These are phyloP conservation scores for Chaetomium fimeti DNA, from an alignment of 495 filamentous ascomycete species.

Conservation along the genomic window DNA sequence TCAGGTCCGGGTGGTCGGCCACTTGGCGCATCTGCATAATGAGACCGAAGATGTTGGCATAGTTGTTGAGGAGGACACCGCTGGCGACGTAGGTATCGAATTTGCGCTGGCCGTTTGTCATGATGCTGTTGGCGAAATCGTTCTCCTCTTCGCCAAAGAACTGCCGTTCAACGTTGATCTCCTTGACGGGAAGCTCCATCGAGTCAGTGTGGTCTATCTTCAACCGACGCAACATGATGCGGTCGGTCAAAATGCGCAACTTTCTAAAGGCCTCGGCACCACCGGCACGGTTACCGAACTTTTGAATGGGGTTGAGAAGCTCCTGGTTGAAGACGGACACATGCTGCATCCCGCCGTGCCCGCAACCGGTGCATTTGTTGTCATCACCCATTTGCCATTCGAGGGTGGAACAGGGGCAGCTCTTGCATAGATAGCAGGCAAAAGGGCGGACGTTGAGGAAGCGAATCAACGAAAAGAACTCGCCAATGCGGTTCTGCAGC, in stretches of 20 bases:
- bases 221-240: constrained; percentile 90
- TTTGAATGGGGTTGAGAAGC: constrained; percentile 76
- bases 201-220: constrained; percentile 88
- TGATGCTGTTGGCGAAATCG: constrained; percentile 93
- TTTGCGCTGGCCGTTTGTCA: constrained; percentile 78
- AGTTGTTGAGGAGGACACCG: constrained; percentile 95
- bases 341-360: constrained; percentile 71
- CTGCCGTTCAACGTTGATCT: constrained; percentile 85
- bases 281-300: constrained; percentile 48
- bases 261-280: constrained; percentile 72
- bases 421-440: constrained; percentile 87
- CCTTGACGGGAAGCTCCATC: constrained; percentile 94
- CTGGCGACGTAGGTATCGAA: constrained; percentile 95
- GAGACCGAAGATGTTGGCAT: constrained; percentile 82
- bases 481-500: constrained; percentile 92
- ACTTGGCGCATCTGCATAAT: constrained; percentile 98
- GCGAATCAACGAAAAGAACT: constrained; percentile 91
- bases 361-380: constrained; percentile 65
- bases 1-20: constrained; percentile 91
- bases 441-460: constrained; percentile 87
- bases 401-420: constrained; percentile 72
- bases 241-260: constrained; percentile 78
- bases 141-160: constrained; percentile 94
- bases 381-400: constrained; percentile 77
- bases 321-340: constrained; percentile 96